Evolutionary conservation across 192 early-diverging fungal genomes (phyloP), one percentile per base, ranked within the genome.

Genomic region (Cladochytrium replicatum): DNA sequence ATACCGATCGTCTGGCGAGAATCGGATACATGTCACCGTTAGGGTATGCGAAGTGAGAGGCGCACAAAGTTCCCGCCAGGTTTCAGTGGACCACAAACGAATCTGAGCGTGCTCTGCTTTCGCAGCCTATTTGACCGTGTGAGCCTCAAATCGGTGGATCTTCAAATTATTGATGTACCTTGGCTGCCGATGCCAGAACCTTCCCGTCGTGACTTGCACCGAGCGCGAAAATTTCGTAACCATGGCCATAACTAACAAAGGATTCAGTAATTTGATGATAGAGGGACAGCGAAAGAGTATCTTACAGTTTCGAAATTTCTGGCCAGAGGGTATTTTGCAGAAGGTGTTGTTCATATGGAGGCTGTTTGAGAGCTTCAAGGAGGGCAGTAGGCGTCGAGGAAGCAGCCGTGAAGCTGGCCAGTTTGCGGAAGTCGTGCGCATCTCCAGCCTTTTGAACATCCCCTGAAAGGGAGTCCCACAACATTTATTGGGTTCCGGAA

Each of bases 271-370:
- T 9, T 50, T 67, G 30, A 52, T 56, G 26, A 17, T 54, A 17
- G 26, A 27, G 29, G 41, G 19, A 11, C 29, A 41, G 29, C 22
- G 34, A 15, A 27, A 32, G 25, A 50, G 0, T 26, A 22, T 30
- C 23, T 32, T 46, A 97, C 54, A 96, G 72, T 63, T 98, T 96
- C 52, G 93, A 83, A 5, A 82, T 68, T 70, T 98, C 95, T 1
- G 95, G 92, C 95, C 95, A 98, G 15, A 98, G 68, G 24, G 91
- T 91, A 60, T 86, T 76, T 48, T 89, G 85, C 52, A 86, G 51
- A 27, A 96, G 71, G 46, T 88, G 82, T 52, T 93, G 89, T 62
- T 98, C 95, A 52, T 89, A 74, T 5, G 91, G 95, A 41, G 86
- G 89, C 27, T 69, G 61, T 1, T 40, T 48, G 6, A 66, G 23